Percentiles rank a stretch among this genome's conserved stretches.
Conservation (phyloP, 2,329 filamentous ascomycete genomes). For the Calcarisporium arbuscula region DNA sequence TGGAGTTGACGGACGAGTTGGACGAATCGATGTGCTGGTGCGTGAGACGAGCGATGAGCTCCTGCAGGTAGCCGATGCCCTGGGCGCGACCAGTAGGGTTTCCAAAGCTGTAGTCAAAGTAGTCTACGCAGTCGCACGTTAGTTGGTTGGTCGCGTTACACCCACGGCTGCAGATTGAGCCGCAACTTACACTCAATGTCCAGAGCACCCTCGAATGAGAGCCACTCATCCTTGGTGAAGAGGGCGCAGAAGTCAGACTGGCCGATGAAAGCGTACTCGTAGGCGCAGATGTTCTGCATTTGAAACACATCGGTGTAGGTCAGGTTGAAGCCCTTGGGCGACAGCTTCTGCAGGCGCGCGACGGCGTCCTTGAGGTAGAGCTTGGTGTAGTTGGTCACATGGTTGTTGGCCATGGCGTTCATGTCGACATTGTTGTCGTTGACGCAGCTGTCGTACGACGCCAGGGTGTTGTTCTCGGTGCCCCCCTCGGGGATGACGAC, state of each 20-base stretch:
- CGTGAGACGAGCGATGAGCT: conserved; percentile 70
- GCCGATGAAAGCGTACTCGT: conserved; percentile 44
- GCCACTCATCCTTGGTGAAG: conserved; percentile 64
- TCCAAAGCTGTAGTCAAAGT: conserved; percentile 71
- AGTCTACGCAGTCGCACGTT: no score
- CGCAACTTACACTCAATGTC: conserved; percentile 46
- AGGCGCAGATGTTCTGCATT: conserved; percentile 47
- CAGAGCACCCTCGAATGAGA: conserved; percentile 51
- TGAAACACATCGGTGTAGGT: conserved; percentile 43
- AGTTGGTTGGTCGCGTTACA: no score
- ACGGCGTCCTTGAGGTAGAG: conserved; percentile 39
- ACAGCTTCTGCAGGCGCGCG: conserved; percentile 37
- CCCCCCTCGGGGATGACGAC: conserved; percentile 57
- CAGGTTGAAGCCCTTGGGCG: conserved; percentile 40
- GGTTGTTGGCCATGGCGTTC: conserved; percentile 30
- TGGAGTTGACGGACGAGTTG: conserved; percentile 57
- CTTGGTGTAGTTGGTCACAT: conserved; percentile 36
- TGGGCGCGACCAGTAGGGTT: conserved; percentile 70
- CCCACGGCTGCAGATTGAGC: no score
- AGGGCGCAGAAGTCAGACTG: conserved; percentile 58
- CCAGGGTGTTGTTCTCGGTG: conserved; percentile 66
- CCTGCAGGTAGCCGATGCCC: conserved; percentile 73
- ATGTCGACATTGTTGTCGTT: conserved; percentile 28
- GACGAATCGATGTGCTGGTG: conserved; percentile 58
- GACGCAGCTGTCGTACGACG: conserved; percentile 30